Evolutionary conservation across 2,329 filamentous ascomycete genomes (phyloP).

Genomic region (Fusarium napiforme): DNA sequence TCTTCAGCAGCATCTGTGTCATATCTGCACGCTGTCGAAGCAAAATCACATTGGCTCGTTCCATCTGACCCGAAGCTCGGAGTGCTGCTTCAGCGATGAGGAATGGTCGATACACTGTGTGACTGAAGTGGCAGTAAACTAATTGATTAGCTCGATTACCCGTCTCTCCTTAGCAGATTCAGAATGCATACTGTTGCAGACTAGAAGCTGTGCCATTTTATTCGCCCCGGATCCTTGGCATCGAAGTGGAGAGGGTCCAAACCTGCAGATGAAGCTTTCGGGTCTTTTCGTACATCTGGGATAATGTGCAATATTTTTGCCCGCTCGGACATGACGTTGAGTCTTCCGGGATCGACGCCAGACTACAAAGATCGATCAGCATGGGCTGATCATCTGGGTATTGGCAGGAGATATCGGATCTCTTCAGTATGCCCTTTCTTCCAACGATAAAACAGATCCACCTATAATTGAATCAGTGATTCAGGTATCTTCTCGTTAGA

Average conservation of each 20-base stretch:
- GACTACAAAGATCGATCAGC: background rate
- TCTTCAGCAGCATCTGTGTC: background rate
- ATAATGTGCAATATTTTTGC: rapidly evolving
- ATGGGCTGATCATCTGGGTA: background rate
- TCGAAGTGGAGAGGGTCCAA: background rate
- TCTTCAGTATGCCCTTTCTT: background rate
- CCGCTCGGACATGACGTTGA: background rate
- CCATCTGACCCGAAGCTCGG: background rate
- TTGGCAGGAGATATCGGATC: background rate
- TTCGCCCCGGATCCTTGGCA: background rate
- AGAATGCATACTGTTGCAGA: background rate
- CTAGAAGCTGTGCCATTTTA: background rate
- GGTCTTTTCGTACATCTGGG: background rate
- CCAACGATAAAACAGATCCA: background rate
- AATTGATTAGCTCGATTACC: no score
- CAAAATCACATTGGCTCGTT: background rate
- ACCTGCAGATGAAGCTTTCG: background rate
- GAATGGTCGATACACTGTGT: background rate
- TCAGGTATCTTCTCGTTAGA: rapidly evolving
- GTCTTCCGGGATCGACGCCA: background rate
- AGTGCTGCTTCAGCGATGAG: background rate
- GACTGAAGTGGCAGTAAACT: no score
- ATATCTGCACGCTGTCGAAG: background rate
- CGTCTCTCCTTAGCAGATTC: no score
- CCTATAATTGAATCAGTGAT: rapidly evolving